Conservation (phyloP, 805 yeast species). For the Ogataea minuta region DNA sequence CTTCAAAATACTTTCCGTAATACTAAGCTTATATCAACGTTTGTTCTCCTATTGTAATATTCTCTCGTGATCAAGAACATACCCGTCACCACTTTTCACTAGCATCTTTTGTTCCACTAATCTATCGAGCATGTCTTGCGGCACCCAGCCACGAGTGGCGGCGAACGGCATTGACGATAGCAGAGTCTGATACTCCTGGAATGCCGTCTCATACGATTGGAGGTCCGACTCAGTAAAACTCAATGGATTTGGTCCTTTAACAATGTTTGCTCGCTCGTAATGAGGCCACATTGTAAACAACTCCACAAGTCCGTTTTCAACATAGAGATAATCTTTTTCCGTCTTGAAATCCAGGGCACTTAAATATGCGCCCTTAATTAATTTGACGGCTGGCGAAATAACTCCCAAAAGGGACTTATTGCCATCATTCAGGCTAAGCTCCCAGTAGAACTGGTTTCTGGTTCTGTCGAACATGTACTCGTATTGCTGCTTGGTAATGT, state of each 20-base stretch:
- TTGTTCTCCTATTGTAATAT: constrained; percentile 16
- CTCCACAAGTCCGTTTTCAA: constrained; percentile 66
- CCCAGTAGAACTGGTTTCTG: constrained; percentile 90
- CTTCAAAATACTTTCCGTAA: constrained; percentile 3
- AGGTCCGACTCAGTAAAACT: constrained; percentile 56
- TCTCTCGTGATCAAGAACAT: constrained; percentile 34
- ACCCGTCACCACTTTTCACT: constrained; percentile 52
- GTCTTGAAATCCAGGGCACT: constrained; percentile 58
- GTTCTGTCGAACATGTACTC: constrained; percentile 86
- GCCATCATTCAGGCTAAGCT: constrained; percentile 63
- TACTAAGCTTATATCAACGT: background rate
- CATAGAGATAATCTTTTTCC: constrained; percentile 58
- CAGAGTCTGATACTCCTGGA: constrained; percentile 67
- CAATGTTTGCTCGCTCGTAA: constrained; percentile 56
- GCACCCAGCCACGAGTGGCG: constrained; percentile 93
- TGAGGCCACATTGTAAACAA: constrained; percentile 68
- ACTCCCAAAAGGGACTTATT: constrained; percentile 70
- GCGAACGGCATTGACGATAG: constrained; percentile 75
- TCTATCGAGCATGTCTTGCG: constrained; percentile 84
- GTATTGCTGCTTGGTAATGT: constrained; percentile 73
- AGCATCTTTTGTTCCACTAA: constrained; percentile 68
- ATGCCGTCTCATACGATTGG: constrained; percentile 52
- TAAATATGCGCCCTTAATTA: constrained; percentile 61
- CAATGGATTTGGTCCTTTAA: constrained; percentile 39
- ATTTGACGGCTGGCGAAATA: constrained; percentile 78